Conservation (phyloP, 257 asterid species). For the Cordia subcordata region DNA sequence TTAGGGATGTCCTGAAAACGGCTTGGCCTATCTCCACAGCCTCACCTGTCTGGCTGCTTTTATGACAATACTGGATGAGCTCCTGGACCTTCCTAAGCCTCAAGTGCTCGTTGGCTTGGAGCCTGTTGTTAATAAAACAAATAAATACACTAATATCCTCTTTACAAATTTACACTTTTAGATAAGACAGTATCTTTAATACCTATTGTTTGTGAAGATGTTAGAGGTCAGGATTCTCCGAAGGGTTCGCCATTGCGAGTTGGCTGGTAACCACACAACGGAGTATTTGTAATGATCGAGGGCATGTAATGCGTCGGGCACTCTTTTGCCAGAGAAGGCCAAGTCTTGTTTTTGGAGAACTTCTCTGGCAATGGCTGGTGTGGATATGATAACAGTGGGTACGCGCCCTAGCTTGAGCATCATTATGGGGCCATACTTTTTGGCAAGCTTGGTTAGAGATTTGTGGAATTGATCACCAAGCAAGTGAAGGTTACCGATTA, state of each 20-base stretch:
- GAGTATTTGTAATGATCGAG: conserved; percentile 14
- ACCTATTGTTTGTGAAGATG: conserved; percentile 50
- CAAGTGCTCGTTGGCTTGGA: conserved; percentile 52
- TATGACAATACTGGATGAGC: conserved; percentile 45
- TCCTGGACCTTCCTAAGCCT: conserved; percentile 45
- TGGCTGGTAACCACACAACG: conserved; percentile 14
- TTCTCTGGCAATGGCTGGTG: conserved; percentile 53
- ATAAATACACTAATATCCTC: no score
- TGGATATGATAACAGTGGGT: conserved; percentile 55
- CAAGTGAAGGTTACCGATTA: conserved; percentile 60
- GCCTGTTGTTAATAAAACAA: no score
- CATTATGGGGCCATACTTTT: conserved; percentile 16
- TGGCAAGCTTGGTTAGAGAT: conserved; percentile 21
- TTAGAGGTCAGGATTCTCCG: conserved; percentile 38
- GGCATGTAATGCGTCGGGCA: conserved; percentile 17
- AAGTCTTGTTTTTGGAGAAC: conserved; percentile 37
- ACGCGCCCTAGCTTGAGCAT: conserved; percentile 48
- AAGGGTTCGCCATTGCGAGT: conserved; percentile 17
- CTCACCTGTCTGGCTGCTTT: conserved; percentile 31
- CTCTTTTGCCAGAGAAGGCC: conserved; percentile 15
- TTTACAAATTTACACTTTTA: no score
- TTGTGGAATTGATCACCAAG: conserved; percentile 17
- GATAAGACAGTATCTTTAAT: no score
- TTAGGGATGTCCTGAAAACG: conserved; percentile 27
- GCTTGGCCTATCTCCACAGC: conserved; percentile 28